These are phyloP conservation scores for Mortierella hygrophila DNA, from an alignment of 192 early-diverging fungal species.

Conservation along the genomic window DNA sequence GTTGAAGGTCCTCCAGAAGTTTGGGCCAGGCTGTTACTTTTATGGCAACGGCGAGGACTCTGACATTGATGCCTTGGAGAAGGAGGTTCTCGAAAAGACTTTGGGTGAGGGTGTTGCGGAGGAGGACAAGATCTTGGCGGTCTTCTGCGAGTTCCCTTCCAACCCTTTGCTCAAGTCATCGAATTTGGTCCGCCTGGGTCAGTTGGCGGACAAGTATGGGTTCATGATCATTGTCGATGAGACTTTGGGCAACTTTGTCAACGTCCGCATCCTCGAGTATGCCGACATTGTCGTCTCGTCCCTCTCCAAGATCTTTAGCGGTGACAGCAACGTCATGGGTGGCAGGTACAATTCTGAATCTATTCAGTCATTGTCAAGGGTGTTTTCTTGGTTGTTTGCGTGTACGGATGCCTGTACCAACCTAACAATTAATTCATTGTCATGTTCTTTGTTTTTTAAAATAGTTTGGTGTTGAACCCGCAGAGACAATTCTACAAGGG, in stretches of 20 bases:
- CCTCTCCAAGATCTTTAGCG: conserved; percentile 95
- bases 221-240: conserved; percentile 94
- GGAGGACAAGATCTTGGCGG: conserved; percentile 72
- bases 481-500: conserved; percentile 63
- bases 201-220: conserved; percentile 79
- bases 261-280: conserved; percentile 81
- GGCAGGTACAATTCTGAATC: conserved; percentile 74
- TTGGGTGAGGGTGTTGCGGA: conserved; percentile 60
- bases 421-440: neutral
- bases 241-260: conserved; percentile 95
- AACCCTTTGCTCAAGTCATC: conserved; percentile 93
- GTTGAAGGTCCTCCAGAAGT: conserved; percentile 96
- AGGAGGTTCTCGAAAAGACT: conserved; percentile 62
- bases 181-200: conserved; percentile 79
- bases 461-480: conserved; percentile 84
- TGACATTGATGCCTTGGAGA: conserved; percentile 82
- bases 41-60: conserved; percentile 84
- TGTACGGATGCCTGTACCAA: neutral
- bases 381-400: conserved; percentile 8
- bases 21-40: conserved; percentile 91
- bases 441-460: neutral
- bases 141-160: conserved; percentile 95
- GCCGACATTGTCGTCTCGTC: conserved; percentile 92
- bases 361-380: no score
- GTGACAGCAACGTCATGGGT: conserved; percentile 98